Evolutionary conservation across 352 stramenopile genomes (phyloP), one percentile per base, ranked within the genome.

Genomic region (Pythium dissimile): DNA sequence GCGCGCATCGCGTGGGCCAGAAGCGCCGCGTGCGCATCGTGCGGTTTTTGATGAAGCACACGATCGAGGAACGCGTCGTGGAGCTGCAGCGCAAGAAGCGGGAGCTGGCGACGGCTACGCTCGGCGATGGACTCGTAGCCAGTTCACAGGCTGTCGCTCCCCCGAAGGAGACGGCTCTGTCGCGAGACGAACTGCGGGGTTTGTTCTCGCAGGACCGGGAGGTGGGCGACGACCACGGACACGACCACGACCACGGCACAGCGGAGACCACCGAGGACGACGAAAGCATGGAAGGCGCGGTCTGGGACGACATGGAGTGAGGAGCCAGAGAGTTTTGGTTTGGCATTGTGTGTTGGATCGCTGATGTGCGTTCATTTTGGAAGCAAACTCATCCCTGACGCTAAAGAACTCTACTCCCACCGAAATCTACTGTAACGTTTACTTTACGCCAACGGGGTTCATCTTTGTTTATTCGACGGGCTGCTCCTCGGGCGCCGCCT

Each of bases 61-160:
- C 86, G 13, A 92, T 97, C 52, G 91, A 98, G 53, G 84, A 96
- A 45, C 87, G 91, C 27, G 89, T 98, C 30, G 71, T 96, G 26
- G 80, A 82, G 47, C 64, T 96, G 15, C 89, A 98, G 60, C 75
- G 81, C 54, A 93, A 91, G 57, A 98, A 98, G 66, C 66, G 72
- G 8, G 70, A 72, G 43, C 72, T 97, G 15, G 90, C 87, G 20
- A 76, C 82, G n/a, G 73, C 70, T 2, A 78, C 89, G 23, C 72
- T 97, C 4, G 84, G 76, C 5, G 80, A 90, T 57, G 59, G 41
- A 1, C 24, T 54, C 1, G 32, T 39, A 9, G n/a, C n/a, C n/a
- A 47, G 24, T 32, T 58, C 60, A 2, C 60, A 68, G 26, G 31
- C 54, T 9, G 37, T 55, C 5, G 65, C 46, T 0, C 57, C 55